Percentiles rank a stretch among this genome's conserved stretches.
These are phyloP conservation scores for Hygrophorus russula DNA, from an alignment of 768 basidiomycete species.

Conservation along the genomic window DNA sequence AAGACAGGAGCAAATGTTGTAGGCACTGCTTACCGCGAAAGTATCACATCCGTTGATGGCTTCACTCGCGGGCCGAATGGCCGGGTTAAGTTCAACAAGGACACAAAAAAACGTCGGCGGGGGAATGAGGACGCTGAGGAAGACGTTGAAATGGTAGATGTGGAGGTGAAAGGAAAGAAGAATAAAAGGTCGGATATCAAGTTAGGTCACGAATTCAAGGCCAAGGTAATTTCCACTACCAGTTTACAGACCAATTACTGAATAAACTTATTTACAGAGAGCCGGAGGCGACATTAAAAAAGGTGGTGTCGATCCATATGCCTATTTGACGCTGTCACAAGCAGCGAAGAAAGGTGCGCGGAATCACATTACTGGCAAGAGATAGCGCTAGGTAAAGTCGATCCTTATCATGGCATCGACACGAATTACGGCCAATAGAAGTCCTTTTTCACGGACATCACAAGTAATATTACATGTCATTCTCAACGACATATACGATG, in stretches of 20 bases:
- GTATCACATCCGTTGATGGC: conserved; percentile 77
- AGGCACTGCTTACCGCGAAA: conserved; percentile 78
- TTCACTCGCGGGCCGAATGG: conserved; percentile 80
- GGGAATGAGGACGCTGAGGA: conserved; percentile 48
- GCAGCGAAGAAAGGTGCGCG: conserved; percentile 57
- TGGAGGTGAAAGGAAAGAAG: conserved; percentile 42
- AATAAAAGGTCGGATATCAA: conserved; percentile 37
- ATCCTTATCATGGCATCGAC: no score
- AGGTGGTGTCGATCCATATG: conserved; percentile 82
- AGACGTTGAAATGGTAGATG: conserved; percentile 73
- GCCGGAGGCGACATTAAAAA: conserved; percentile 92
- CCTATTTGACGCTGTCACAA: conserved; percentile 77
- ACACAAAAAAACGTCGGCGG: conserved; percentile 86
- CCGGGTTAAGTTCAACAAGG: conserved; percentile 89
- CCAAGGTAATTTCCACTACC: conserved; percentile 55
- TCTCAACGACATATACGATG: conserved; percentile 2
- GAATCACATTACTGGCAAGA: conserved; percentile 51
- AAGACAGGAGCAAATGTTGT: conserved; percentile 36
- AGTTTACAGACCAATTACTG: conserved; percentile 3
- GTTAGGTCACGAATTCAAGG: conserved; percentile 86
- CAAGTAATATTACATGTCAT: background rate
- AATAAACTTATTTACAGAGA: conserved; percentile 41
- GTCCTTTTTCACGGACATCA: background rate
- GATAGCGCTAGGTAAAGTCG: conserved; percentile 19
- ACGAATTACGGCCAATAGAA: conserved; percentile 2